phyloP scores from a whole-genome alignment of 2,329 filamentous ascomycete genomes.

The Triangularia setosa region DNA sequence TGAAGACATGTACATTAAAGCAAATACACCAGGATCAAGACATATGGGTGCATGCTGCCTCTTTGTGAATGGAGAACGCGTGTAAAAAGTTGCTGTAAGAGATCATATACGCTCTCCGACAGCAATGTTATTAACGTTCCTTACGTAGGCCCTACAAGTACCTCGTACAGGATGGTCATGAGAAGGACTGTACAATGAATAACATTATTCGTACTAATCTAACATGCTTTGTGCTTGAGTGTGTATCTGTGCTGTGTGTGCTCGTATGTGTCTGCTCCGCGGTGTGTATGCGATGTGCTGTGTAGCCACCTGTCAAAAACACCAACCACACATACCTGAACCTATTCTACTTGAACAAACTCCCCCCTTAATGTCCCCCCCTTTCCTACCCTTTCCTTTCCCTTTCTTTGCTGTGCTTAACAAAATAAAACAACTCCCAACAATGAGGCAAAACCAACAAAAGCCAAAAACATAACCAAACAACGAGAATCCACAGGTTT shows the following conservation, averaged over 20 bases:
- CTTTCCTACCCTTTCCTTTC: not conserved
- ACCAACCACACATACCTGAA: not conserved
- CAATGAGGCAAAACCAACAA: not conserved
- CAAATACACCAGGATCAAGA: not conserved
- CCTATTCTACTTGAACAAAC: not conserved
- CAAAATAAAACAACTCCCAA: not conserved
- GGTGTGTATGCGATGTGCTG: not conserved
- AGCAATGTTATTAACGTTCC: too few relatives aligned
- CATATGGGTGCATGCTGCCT: too few relatives aligned
- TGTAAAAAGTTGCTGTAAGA: too few relatives aligned
- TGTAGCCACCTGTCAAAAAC: not conserved
- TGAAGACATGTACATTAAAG: not conserved
- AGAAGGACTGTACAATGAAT: not conserved
- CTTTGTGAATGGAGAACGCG: too few relatives aligned
- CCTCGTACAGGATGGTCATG: not conserved
- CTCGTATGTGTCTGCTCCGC: not conserved
- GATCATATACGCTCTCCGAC: too few relatives aligned
- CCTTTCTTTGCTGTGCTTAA: not conserved
- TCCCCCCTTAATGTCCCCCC: not conserved
- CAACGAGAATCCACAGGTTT: not conserved
- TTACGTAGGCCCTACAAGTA: too few relatives aligned
- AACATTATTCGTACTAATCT: constrained; percentile 12
- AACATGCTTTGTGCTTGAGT: constrained; percentile 1
- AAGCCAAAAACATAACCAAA: not conserved
- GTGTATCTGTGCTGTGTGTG: not conserved